A percentile compares a stretch with the other conserved stretches of the same genome.
Conservation (phyloP, 2,329 filamentous ascomycete species). For the Stachybotrys chartarum region DNA sequence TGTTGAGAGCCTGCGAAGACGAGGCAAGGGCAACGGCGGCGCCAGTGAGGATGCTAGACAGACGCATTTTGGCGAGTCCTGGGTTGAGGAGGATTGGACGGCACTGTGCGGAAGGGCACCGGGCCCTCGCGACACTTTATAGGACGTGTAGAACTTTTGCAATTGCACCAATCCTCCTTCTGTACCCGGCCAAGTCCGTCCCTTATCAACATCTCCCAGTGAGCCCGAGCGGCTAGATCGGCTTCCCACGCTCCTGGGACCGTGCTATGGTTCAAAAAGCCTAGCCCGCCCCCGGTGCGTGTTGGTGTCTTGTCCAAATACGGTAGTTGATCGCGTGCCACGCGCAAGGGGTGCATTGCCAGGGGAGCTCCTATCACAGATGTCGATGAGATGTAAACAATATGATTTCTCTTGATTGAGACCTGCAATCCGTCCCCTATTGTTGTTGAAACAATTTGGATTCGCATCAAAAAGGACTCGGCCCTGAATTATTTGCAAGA, state of each 20-base stretch:
- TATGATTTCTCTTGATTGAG: too few species aligned
- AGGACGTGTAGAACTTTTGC: neutral
- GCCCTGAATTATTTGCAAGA: too few species aligned
- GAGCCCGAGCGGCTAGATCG: neutral
- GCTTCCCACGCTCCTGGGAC: neutral
- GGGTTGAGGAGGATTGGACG: neutral
- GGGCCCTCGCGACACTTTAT: neutral
- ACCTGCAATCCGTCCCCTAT: too few species aligned
- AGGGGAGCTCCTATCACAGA: too few species aligned
- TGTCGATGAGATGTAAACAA: too few species aligned
- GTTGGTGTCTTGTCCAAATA: neutral
- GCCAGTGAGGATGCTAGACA: conserved; percentile 9
- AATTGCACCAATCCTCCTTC: neutral
- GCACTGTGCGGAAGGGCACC: neutral
- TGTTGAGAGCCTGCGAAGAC: conserved; percentile 15
- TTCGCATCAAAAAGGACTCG: too few species aligned
- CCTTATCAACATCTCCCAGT: neutral
- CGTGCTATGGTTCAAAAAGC: neutral
- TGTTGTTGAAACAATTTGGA: too few species aligned
- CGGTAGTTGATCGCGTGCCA: neutral
- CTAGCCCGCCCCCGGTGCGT: neutral
- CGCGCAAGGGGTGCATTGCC: too few species aligned
- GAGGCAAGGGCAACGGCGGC: conserved; percentile 10
- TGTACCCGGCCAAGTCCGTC: neutral
- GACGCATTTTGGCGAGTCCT: conserved; percentile 9